Evolutionary conservation across 2,329 filamentous ascomycete genomes (phyloP).

Genomic region (Botryotinia globosa): DNA sequence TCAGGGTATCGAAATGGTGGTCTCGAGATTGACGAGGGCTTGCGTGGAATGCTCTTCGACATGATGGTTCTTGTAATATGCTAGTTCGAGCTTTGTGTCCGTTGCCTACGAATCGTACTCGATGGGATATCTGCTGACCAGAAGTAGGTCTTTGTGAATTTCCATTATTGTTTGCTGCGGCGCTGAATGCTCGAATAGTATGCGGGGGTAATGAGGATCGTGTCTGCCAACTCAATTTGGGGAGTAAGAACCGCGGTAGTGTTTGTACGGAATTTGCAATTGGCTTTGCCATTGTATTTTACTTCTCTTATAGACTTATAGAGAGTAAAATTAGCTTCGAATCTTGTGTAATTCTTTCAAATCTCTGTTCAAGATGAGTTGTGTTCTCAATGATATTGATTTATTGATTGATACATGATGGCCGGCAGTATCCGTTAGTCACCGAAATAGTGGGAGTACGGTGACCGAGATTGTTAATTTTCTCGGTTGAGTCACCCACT

Average conservation of each 20-base stretch:
- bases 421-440: constrained; percentile 8
- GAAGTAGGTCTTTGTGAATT: constrained; percentile 12
- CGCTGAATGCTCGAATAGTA: constrained; percentile 31
- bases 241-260: constrained; percentile 38
- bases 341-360: not conserved
- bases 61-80: constrained; percentile 26
- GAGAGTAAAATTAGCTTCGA: not conserved
- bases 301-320: not conserved
- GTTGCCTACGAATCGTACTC: not conserved
- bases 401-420: not conserved
- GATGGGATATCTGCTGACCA: not conserved
- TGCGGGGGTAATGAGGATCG: constrained; percentile 21
- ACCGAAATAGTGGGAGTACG: constrained; percentile 7
- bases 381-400: not conserved
- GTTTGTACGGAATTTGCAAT: constrained; percentile 27
- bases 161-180: constrained; percentile 22
- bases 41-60: constrained; percentile 60
- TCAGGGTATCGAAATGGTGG: constrained; percentile 97
- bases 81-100: constrained; percentile 9
- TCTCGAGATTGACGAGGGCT: constrained; percentile 63
- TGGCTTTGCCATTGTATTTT: constrained; percentile 33
- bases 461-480: constrained; percentile 11
- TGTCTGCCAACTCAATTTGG: constrained; percentile 38
- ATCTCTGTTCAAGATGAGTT: not conserved
- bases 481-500: constrained; percentile 24